Percentiles rank a stretch among this genome's conserved stretches.
Conservation (phyloP, 495 filamentous ascomycete species). For the Podospora tetraspora region DNA sequence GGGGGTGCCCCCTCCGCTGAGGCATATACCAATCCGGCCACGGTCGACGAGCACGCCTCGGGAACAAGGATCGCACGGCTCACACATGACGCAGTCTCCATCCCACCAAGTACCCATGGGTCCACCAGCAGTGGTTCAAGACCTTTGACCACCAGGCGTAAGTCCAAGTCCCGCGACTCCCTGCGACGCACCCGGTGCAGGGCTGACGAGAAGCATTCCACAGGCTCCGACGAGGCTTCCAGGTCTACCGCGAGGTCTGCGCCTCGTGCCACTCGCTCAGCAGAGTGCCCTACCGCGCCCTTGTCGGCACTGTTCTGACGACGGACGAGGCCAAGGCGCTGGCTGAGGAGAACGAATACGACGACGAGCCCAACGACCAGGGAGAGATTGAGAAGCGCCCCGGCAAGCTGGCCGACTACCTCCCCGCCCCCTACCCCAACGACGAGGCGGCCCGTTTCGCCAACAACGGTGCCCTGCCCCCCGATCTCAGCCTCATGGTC, state of each 20-base stretch:
- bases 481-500: slow-evolving; percentile 95
- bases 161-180: slow-evolving; percentile 35
- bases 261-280: slow-evolving; percentile 93
- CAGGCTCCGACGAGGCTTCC: slow-evolving; percentile 98
- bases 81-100: slow-evolving; percentile 64
- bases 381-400: slow-evolving; percentile 97
- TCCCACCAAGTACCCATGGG: slow-evolving; percentile 90
- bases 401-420: slow-evolving; percentile 97
- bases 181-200: background rate
- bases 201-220: slow-evolving; percentile 13
- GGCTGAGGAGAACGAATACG: slow-evolving; percentile 98
- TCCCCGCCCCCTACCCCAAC: slow-evolving; percentile 93
- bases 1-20: slow-evolving; percentile 24
- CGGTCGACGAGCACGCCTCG: slow-evolving; percentile 8
- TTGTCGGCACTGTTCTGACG: slow-evolving; percentile 88
- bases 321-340: slow-evolving; percentile 96
- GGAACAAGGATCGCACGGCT: slow-evolving; percentile 17
- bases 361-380: slow-evolving; percentile 95
- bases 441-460: slow-evolving; percentile 96
- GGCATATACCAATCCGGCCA: slow-evolving; percentile 28
- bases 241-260: slow-evolving; percentile 99
- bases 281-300: slow-evolving; percentile 86
- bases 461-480: slow-evolving; percentile 96
- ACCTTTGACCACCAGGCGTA: slow-evolving; percentile 97
- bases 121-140: slow-evolving; percentile 80